Base-by-base conservation (phyloP, 345 rosid species). In the Brassica nigra region DNA sequence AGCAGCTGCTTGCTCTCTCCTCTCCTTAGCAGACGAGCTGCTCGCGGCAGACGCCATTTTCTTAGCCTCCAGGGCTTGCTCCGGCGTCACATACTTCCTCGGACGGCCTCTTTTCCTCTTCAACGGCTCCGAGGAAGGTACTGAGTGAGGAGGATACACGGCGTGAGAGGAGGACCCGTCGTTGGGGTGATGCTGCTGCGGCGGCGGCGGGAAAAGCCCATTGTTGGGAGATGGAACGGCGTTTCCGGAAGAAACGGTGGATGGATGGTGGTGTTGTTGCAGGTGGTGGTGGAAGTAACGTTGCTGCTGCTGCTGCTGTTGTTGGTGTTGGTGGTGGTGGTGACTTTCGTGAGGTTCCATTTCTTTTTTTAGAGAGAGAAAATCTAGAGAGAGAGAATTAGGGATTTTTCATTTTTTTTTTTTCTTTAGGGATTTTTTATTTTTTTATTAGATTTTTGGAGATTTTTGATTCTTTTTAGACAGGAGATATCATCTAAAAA, bases 21-120 rank as follows among this genome's bases (percentile, higher is more conserved):
- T 83, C 79, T 84, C 88, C 78, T 82, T 87, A 14, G 86, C 83
- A 14, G 83, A 70, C 0, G 80, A 82, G 39, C 84, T 81, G 62
- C 77, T 76, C 3, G 90, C 83, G 62, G 87, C 78, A 30, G 89
- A 81, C 8, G 94, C 91, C 83, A 89, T 85, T 80, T 88, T 93
- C 89, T 88, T 95, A 5, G 98, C 99, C 4, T 96, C 97, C 75
- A 91, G 68, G 70, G 97, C 99, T 79, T 88, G 95, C 76, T 91
- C 98, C 10, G 93, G 95, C 4, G 99, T 95, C 15, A 87, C 98
- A 73, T 95, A 95, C 94, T 95, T 95, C 79, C 99, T 84, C 14
- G 99, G 99, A 42, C 99, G 79, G 30, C 99, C 99, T 9, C 98
- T 74, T 89, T 89, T 95, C 90, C 94, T 86, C 87, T 83, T 88